Evolutionary conservation across 75 land plant genomes (phyloP).

Genomic region (Picea sitchensis): DNA sequence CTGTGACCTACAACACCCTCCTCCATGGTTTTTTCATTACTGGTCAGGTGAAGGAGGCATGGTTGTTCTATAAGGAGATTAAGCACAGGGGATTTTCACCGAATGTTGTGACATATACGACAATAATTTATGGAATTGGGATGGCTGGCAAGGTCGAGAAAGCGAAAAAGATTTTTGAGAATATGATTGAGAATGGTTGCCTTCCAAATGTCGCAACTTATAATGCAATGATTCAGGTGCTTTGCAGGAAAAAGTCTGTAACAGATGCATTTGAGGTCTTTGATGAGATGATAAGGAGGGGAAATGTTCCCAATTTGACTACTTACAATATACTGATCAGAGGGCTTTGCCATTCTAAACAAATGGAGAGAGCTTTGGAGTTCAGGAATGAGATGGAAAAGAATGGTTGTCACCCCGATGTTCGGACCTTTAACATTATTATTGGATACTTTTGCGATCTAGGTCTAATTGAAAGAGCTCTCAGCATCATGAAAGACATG

Average conservation of each 20-base stretch:
- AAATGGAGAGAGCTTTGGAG: constrained; percentile 48
- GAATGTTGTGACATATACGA: constrained; percentile 65
- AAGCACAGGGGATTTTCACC: constrained; percentile 34
- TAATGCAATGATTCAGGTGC: constrained; percentile 64
- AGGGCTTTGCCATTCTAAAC: constrained; percentile 53
- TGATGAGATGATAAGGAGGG: constrained; percentile 55
- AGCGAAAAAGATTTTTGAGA: constrained; percentile 43
- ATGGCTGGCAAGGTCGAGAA: constrained; percentile 36
- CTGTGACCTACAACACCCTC: constrained; percentile 47
- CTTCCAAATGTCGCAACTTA: constrained; percentile 59
- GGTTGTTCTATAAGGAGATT: constrained; percentile 58
- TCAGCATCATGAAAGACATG: constrained; percentile 42
- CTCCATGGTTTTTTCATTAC: constrained; percentile 61
- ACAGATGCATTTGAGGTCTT: constrained; percentile 45
- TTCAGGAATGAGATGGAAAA: constrained; percentile 46
- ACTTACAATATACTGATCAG: constrained; percentile 57
- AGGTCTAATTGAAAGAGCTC: constrained; percentile 51
- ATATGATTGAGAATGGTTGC: constrained; percentile 48
- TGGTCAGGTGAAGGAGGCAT: constrained; percentile 44
- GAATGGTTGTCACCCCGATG: constrained; percentile 30
- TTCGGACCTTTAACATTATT: constrained; percentile 48
- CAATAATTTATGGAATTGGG: constrained; percentile 63
- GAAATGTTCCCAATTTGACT: constrained; percentile 37
- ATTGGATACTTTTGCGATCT: constrained; percentile 48
- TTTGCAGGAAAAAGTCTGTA: constrained; percentile 55